phyloP scores from a whole-genome alignment of 2,329 filamentous ascomycete species.

The Trichophyton mentagrophytes region DNA sequence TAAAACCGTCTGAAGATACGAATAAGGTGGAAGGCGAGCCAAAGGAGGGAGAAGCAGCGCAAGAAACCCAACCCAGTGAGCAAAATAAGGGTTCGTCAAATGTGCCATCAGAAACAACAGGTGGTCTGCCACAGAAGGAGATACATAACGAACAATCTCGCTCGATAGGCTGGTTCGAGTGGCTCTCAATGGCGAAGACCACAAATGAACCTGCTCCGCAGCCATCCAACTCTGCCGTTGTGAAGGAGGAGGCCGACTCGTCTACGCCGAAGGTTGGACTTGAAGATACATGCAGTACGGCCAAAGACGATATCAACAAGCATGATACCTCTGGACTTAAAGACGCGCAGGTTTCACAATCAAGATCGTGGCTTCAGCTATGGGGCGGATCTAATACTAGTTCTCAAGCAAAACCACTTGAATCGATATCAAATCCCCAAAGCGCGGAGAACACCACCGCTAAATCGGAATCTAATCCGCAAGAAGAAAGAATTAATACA shows the following conservation, averaged over 20 bases:
- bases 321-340: neutral
- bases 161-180: slow-evolving; percentile 12
- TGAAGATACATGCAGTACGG: neutral
- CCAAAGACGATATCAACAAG: neutral
- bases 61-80: neutral
- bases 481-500: neutral
- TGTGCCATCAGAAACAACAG: neutral
- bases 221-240: slow-evolving; percentile 7
- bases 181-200: slow-evolving; percentile 12
- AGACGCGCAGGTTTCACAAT: slow-evolving; percentile 17
- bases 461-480: neutral
- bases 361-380: slow-evolving; percentile 35
- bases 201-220: slow-evolving; percentile 11
- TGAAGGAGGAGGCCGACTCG: neutral
- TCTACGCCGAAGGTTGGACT: neutral
- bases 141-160: slow-evolving; percentile 13
- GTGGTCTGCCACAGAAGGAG: neutral
- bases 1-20: neutral
- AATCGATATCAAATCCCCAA: slow-evolving; percentile 16
- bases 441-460: neutral
- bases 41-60: neutral
- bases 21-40: neutral
- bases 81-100: neutral
- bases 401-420: slow-evolving; percentile 13
- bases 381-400: slow-evolving; percentile 22